These are phyloP conservation scores for Salvia rosmarinus DNA, from an alignment of 257 asterid genomes.

Conservation along the genomic window DNA sequence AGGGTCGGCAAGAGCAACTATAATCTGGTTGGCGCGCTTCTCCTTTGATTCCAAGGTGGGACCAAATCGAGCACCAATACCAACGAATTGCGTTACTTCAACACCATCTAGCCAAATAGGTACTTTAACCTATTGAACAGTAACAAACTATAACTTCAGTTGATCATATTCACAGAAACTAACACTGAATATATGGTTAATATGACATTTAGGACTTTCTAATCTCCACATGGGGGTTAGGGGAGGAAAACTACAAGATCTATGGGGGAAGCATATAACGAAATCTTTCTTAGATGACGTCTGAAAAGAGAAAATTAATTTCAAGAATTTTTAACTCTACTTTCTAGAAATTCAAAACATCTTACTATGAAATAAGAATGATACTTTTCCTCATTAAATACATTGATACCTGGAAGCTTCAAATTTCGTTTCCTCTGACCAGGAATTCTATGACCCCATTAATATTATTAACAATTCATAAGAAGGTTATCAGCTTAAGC, in stretches of 20 bases:
- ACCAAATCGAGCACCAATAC: constrained; percentile 96
- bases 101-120: constrained; percentile 73
- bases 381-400: too few relatives aligned
- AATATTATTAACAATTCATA: background rate
- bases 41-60: constrained; percentile 90
- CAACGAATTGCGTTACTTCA: constrained; percentile 82
- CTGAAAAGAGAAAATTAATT: background rate
- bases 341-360: too few relatives aligned
- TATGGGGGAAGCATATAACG: too few relatives aligned
- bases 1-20: constrained; percentile 81
- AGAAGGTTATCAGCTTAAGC: background rate
- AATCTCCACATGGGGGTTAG: too few relatives aligned
- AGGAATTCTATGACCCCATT: background rate
- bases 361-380: too few relatives aligned
- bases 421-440: background rate
- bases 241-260: too few relatives aligned
- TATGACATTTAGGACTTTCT: background rate
- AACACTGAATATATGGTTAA: background rate
- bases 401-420: too few relatives aligned
- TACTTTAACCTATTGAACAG: constrained; percentile 71
- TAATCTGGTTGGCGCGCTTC: constrained; percentile 86
- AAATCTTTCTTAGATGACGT: background rate
- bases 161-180: background rate
- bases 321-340: background rate
- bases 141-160: constrained; percentile 21